Conservation (phyloP, 2,329 filamentous ascomycete genomes). For the Epichloe scottii region DNA sequence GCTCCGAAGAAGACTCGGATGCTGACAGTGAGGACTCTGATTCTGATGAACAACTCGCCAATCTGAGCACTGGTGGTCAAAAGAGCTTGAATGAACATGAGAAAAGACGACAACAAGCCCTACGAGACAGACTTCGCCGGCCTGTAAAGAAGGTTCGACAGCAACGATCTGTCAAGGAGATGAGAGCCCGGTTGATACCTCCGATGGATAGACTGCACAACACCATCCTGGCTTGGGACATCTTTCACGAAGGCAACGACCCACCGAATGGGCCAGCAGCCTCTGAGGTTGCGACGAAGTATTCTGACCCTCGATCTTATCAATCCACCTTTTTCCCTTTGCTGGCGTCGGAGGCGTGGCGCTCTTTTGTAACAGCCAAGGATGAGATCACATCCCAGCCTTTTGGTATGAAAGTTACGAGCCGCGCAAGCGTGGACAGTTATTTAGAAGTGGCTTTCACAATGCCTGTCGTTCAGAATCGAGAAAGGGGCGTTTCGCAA, state of each 20-base stretch:
- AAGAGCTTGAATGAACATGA: conserved; percentile 38
- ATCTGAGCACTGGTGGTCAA: conserved; percentile 34
- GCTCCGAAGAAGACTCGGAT: conserved; percentile 62
- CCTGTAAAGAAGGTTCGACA: conserved; percentile 78
- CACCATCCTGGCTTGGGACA: conserved; percentile 85
- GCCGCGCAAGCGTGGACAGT: conserved; percentile 79
- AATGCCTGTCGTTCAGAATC: conserved; percentile 57
- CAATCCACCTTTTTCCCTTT: conserved; percentile 84
- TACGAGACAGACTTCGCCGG: conserved; percentile 46
- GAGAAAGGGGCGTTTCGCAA: conserved; percentile 62
- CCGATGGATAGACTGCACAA: conserved; percentile 77
- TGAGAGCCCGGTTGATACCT: conserved; percentile 82
- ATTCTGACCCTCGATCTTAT: conserved; percentile 65
- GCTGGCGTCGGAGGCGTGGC: conserved; percentile 88
- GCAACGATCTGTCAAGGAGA: conserved; percentile 76
- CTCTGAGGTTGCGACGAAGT: conserved; percentile 63
- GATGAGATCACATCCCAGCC: conserved; percentile 72
- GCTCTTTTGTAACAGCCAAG: conserved; percentile 78
- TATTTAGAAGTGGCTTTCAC: conserved; percentile 85
- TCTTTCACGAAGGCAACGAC: conserved; percentile 78
- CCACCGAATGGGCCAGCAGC: conserved; percentile 69
- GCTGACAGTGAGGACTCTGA: conserved; percentile 48
- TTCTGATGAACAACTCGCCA: conserved; percentile 37
- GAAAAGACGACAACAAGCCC: conserved; percentile 29
- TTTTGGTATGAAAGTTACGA: conserved; percentile 79